Evolutionary conservation across 306 rosid species (phyloP), one percentile per base, ranked within the genome.

Genomic region (Quercus dentata): DNA sequence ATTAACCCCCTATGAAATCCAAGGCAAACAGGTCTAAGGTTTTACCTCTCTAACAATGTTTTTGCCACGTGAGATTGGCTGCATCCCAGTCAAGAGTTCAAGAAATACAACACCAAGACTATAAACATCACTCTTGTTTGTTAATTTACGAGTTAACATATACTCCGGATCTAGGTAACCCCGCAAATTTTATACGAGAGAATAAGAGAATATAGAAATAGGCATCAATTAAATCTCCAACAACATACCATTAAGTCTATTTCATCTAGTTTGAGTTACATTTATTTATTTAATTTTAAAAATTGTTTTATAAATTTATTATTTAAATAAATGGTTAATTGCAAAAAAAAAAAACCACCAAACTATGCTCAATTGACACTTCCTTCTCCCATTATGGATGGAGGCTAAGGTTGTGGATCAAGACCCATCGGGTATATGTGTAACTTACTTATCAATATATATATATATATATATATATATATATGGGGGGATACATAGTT

Each of bases 21-120:
- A 87, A 76, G 67, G 38, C 1, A 76, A 71, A 83, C 4, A 17
- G 14, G 30, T n/a, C 11, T 15, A 79, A 61, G 58, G 4, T 73
- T 65, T 74, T 90, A 96, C 99, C 99, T 96, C 99, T 80, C 99
- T 88, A 74, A 96, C 97, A 79, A 96, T 89, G 81, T 96, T 96
- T 84, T 96, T 96, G 13, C 99, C 98, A 46, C 83, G 97, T 70
- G 92, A 87, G 83, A 96, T 96, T 56, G 99, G 97, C 5, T 87
- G 99, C 91, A 82, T 93, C 70, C 99, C 98, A 1, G 98, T 96
- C 82, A 96, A 51, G 82, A 96, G 87, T 83, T 96, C 99, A 8
- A 96, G 80, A 67, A 96, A 84, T 15, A 96, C 99, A 52, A 96
- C 97, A 58, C 99, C 70, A 17, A 64, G 70, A 15, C 70, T 64